Percentiles rank a stretch among this genome's conserved stretches.
Conservation (phyloP, 2,329 filamentous ascomycete species). For the Hypoxylon sp. region DNA sequence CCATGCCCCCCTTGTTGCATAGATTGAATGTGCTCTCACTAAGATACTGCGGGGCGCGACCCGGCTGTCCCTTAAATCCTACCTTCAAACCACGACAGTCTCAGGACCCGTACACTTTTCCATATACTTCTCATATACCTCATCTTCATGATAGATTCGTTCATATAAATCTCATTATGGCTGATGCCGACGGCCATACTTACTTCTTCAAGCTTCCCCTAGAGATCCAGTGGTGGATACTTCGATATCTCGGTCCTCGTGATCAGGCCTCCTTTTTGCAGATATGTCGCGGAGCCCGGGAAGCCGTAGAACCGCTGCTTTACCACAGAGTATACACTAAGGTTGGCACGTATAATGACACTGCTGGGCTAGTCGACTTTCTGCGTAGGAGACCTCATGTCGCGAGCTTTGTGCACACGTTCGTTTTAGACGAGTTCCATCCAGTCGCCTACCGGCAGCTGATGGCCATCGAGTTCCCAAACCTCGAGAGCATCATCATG, state of each 20-base stretch:
- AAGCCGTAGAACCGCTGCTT: conserved; percentile 31
- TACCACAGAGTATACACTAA: conserved; percentile 31
- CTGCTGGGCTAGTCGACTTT: conserved; percentile 23
- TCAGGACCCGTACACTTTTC: conserved; percentile 6
- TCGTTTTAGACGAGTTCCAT: conserved; percentile 39
- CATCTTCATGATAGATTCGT: conserved; percentile 3
- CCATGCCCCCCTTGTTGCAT: conserved; percentile 32
- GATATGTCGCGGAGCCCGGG: conserved; percentile 25
- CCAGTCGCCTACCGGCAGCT: conserved; percentile 36
- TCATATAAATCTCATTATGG: conserved; percentile 15
- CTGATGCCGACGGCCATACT: conserved; percentile 6
- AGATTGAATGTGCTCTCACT: conserved; percentile 21
- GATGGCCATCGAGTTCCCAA: conserved; percentile 34
- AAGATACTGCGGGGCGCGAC: conserved; percentile 28
- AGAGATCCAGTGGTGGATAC: conserved; percentile 38
- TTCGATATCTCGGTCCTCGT: conserved; percentile 29
- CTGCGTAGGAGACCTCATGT: conserved; percentile 31
- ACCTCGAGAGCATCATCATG: conserved; percentile 35
- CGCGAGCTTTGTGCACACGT: conserved; percentile 18
- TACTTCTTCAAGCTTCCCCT: conserved; percentile 31
- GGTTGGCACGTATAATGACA: conserved; percentile 26
- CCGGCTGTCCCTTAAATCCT: conserved; percentile 24
- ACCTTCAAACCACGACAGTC: conserved; percentile 16
- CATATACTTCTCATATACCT: conserved; percentile 1
- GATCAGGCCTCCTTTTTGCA: conserved; percentile 29